Base-by-base conservation (phyloP, 768 basidiomycete genomes). In the Stropharia rugosoannulata region DNA sequence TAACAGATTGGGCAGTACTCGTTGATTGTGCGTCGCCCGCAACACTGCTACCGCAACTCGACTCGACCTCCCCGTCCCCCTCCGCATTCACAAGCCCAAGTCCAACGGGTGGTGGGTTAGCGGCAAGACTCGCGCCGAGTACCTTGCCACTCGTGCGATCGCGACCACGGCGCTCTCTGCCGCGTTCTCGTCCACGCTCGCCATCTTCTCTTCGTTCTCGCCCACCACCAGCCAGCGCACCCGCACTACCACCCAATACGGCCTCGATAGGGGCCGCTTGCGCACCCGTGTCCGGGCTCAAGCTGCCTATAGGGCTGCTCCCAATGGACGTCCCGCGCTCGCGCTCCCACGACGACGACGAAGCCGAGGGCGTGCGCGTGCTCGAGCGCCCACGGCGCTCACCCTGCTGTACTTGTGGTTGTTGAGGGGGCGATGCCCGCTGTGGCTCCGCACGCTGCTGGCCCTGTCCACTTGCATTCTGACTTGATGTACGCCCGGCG, bases 301-400 rank as follows among this genome's bases (percentile, higher is more conserved):
- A 29, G 6, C 66, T 74, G 32, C 71, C 75, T 5, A 70, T 59
- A 12, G 64, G 63, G 47, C 64, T 61, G 44, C 60, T 61, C n/a
- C 59, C 64, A 45, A 44, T 63, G 57, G 57, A 73, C 54, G 49
- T 73, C 47, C 59, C 54, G 50, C 62, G 64, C 63, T 79, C 79
- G 8, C 80, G 73, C 58, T 83, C 83, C 49, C 80, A 81, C 42
- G 78, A 71, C 25, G 65, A 64, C 0, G 65, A 58, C 35, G 22
- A 18, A 22, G 37, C n/a, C 1, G 84, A 81, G 13, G 83, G 74
- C 5, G 78, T 79, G 38, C 83, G 78, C 16, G 82, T 76, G 47
- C 72, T 72, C 40, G 84, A 84, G 18, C 85, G 75, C 2, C 86
- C 85, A 12, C 86, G 78, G 49, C 72, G 68, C 54, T 68, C 59